These are phyloP conservation scores for Claviceps quebecensis DNA, from an alignment of 2,329 filamentous ascomycete genomes.

Conservation along the genomic window DNA sequence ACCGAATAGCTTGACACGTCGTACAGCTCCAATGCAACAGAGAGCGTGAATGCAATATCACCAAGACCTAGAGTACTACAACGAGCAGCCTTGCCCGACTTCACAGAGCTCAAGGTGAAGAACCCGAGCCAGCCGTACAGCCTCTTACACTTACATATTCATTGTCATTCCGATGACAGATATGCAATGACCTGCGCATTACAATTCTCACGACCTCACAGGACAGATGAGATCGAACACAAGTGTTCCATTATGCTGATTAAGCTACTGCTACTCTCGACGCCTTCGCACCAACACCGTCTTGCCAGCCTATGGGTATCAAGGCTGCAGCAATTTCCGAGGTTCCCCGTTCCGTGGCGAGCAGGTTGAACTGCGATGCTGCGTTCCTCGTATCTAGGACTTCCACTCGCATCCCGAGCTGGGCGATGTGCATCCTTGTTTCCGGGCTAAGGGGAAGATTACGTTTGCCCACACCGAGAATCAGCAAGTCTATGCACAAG, in stretches of 20 bases:
- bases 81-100: no score
- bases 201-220: background rate
- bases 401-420: constrained; percentile 73
- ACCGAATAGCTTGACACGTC: no score
- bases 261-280: constrained; percentile 1
- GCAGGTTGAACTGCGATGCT: constrained; percentile 82
- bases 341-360: constrained; percentile 87
- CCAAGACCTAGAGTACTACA: no score
- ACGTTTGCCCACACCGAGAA: constrained; percentile 69
- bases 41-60: no score
- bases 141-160: background rate
- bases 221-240: background rate
- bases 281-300: constrained; percentile 32
- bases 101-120: no score
- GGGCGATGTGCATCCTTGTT: constrained; percentile 57
- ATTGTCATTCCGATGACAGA: background rate
- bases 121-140: background rate
- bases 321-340: constrained; percentile 75
- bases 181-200: background rate
- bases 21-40: no score
- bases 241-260: background rate
- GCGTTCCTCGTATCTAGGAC: constrained; percentile 88
- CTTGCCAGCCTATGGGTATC: constrained; percentile 73
- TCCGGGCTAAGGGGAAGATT: constrained; percentile 65
- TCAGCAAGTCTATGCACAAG: constrained; percentile 53